Percentiles rank a stretch among this genome's conserved stretches.
These are phyloP conservation scores for Plasmodium vinckei DNA, from an alignment of 169 alveolate species.

Conservation along the genomic window DNA sequence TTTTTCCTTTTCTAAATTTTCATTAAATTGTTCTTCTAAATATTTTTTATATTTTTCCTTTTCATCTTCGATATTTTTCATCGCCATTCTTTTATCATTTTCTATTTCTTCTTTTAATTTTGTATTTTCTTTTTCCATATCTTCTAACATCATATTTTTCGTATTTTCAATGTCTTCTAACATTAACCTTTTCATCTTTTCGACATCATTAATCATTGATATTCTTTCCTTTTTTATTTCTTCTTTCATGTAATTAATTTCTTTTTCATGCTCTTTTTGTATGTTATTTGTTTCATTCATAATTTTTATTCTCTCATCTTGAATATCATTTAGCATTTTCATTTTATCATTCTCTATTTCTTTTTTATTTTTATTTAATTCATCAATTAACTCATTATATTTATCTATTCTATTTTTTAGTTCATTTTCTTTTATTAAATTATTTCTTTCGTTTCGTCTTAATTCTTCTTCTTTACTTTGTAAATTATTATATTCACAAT, in stretches of 20 bases:
- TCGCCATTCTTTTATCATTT: conserved; percentile 44
- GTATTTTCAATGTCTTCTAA: conserved; percentile 61
- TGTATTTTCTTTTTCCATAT: conserved; percentile 57
- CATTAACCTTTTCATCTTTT: conserved; percentile 61
- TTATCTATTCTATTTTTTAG: conserved; percentile 62
- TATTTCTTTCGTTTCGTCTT: conserved; percentile 67
- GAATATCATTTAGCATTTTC: conserved; percentile 36
- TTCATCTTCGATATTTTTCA: conserved; percentile 54
- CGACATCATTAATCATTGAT: conserved; percentile 56
- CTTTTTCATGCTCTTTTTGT: conserved; percentile 54
- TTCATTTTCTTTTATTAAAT: conserved; percentile 57
- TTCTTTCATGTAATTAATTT: conserved; percentile 47
- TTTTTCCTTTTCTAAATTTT: conserved; percentile 69
- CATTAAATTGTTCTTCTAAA: conserved; percentile 38
- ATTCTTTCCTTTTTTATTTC: conserved; percentile 64
- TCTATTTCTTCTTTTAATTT: conserved; percentile 48
- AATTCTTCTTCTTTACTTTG: conserved; percentile 72
- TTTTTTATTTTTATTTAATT: conserved; percentile 48
- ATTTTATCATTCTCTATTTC: conserved; percentile 62
- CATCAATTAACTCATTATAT: conserved; percentile 65
- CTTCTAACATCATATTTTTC: conserved; percentile 34
- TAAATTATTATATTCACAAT: conserved; percentile 57
- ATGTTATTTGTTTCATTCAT: conserved; percentile 48
- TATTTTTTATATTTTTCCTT: conserved; percentile 28
- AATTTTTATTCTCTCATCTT: conserved; percentile 42